Percentiles rank a stretch among this genome's conserved stretches.
phyloP scores from a whole-genome alignment of 352 stramenopile genomes.

The Globisporangium emineosum region DNA sequence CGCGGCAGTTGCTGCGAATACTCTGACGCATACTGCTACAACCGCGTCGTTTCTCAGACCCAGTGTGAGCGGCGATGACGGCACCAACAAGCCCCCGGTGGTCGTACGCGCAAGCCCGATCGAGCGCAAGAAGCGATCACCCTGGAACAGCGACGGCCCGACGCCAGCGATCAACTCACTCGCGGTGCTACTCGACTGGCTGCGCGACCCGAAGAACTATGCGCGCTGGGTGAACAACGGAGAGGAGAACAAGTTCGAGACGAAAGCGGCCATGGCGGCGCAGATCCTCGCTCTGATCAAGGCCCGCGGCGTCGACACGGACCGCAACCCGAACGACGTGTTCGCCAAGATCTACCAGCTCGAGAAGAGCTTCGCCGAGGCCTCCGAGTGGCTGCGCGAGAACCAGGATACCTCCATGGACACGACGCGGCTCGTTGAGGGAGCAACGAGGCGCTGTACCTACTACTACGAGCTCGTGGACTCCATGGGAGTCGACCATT shows the following conservation, averaged over 20 bases:
- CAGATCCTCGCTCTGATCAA: slow-evolving; percentile 18
- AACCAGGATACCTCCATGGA: slow-evolving; percentile 8
- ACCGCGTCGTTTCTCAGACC: no score
- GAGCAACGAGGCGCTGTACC: slow-evolving; percentile 12
- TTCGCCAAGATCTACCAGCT: slow-evolving; percentile 24
- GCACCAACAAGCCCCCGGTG: no score
- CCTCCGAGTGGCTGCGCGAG: slow-evolving; percentile 9
- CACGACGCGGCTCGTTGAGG: background rate
- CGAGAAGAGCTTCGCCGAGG: slow-evolving; percentile 20
- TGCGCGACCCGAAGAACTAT: slow-evolving; percentile 19
- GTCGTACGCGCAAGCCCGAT: background rate
- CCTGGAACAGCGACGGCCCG: slow-evolving; percentile 19
- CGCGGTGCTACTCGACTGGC: slow-evolving; percentile 15
- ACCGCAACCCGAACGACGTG: slow-evolving; percentile 22
- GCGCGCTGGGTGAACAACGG: slow-evolving; percentile 18
- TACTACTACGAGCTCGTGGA: slow-evolving; percentile 19
- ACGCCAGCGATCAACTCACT: slow-evolving; percentile 16
- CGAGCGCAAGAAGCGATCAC: slow-evolving; percentile 21
- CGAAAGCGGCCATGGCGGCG: slow-evolving; percentile 13
- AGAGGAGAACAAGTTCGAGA: slow-evolving; percentile 16
- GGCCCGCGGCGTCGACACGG: slow-evolving; percentile 14
- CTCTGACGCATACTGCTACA: no score
- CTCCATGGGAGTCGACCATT: slow-evolving; percentile 13
- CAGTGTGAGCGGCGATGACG: no score
- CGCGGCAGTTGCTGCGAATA: background rate